Evolutionary conservation across 441 rosid species (phyloP).

Genomic region (Populus hybrid): DNA sequence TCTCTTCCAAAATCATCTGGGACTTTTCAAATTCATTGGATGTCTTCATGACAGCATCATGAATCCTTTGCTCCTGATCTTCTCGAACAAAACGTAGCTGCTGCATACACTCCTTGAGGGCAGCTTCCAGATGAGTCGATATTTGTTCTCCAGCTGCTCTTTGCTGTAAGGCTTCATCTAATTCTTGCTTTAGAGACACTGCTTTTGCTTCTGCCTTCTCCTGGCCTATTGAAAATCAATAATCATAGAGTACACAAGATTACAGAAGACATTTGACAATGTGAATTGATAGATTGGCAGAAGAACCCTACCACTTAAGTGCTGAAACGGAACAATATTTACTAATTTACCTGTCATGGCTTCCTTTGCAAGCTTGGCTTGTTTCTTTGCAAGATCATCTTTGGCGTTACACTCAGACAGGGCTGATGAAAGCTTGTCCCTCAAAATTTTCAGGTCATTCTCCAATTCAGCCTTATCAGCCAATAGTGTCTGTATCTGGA

Average conservation of each 20-base stretch:
- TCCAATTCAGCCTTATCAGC: slow-evolving; percentile 52
- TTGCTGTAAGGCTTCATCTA: slow-evolving; percentile 51
- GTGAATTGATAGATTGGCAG: not conserved
- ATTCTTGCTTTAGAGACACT: slow-evolving; percentile 47
- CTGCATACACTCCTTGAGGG: slow-evolving; percentile 78
- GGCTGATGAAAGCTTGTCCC: slow-evolving; percentile 51
- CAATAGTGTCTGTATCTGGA: slow-evolving; percentile 41
- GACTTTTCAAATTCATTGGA: slow-evolving; percentile 54
- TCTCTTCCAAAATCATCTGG: slow-evolving; percentile 42
- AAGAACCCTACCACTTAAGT: not conserved
- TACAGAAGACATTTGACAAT: not conserved
- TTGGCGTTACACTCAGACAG: slow-evolving; percentile 44
- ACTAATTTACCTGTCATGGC: slow-evolving; percentile 49
- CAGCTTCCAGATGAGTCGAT: slow-evolving; percentile 47
- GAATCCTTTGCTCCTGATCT: slow-evolving; percentile 74
- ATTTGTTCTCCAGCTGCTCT: slow-evolving; percentile 50
- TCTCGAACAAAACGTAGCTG: slow-evolving; percentile 68
- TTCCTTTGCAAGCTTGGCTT: slow-evolving; percentile 49
- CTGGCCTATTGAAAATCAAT: slow-evolving; percentile 39
- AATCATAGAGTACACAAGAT: slow-evolving; percentile 7
- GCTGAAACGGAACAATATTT: not conserved
- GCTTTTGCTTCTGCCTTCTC: slow-evolving; percentile 59
- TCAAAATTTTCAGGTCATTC: slow-evolving; percentile 43
- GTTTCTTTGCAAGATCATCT: slow-evolving; percentile 46
- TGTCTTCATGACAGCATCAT: slow-evolving; percentile 65